Evolutionary conservation across 257 asterid species (phyloP).

Genomic region (Solanum etuberosum): DNA sequence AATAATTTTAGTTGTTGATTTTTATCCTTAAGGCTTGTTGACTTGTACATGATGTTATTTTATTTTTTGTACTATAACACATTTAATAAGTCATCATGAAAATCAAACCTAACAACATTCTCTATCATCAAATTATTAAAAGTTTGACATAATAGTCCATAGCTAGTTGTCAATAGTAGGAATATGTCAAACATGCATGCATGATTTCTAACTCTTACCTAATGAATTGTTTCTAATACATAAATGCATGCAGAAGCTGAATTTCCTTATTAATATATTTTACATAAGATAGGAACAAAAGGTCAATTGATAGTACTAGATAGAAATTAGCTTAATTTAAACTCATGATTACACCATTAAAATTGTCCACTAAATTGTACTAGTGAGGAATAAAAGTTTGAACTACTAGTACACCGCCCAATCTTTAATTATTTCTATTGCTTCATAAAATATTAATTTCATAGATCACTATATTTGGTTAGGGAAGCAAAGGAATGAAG

Average conservation of each 20-base stretch:
- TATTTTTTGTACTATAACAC: neutral
- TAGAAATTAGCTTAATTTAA: neutral
- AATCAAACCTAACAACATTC: neutral
- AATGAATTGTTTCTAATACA: neutral
- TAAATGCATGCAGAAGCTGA: neutral
- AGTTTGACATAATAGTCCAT: neutral
- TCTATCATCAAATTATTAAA: neutral
- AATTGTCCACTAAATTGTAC: neutral
- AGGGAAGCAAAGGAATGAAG: neutral
- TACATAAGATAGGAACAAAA: neutral
- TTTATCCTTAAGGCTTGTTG: neutral
- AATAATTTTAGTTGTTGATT: neutral
- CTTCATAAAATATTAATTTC: neutral
- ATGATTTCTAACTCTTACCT: neutral
- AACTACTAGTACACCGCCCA: neutral
- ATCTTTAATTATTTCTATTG: neutral
- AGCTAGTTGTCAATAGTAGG: neutral
- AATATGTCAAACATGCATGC: neutral
- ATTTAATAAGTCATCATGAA: neutral
- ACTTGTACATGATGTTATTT: neutral
- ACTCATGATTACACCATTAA: neutral
- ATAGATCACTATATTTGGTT: neutral
- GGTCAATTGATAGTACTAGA: neutral
- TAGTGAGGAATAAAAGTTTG: neutral
- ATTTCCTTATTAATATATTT: neutral